Evolutionary conservation across 2,329 filamentous ascomycete genomes (phyloP).

Genomic region (Microsporum audouinii): DNA sequence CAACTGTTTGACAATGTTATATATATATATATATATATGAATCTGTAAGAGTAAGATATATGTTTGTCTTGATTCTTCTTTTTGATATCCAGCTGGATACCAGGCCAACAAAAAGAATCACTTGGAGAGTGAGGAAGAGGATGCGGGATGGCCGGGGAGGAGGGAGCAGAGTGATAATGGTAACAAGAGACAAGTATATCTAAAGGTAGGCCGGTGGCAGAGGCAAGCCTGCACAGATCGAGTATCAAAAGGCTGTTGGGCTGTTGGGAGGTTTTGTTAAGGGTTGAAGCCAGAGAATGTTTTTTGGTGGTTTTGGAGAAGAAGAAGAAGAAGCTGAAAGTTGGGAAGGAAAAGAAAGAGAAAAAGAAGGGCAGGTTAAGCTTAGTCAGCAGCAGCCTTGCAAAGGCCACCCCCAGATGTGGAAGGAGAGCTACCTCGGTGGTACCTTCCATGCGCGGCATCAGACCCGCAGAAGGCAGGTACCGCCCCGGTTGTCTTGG

Average conservation of each 20-base stretch:
- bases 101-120: not conserved
- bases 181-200: not conserved
- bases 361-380: not conserved
- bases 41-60: slow-evolving; percentile 12
- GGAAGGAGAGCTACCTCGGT: not conserved
- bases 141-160: not conserved
- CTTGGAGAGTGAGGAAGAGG: not conserved
- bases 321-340: slow-evolving; percentile 12
- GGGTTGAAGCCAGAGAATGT: not conserved
- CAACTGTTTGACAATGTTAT: not conserved
- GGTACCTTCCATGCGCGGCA: slow-evolving; percentile 5
- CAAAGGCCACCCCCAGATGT: not conserved
- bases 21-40: not conserved
- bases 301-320: slow-evolving; percentile 5
- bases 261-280: not conserved
- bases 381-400: not conserved
- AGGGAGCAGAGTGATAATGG: not conserved
- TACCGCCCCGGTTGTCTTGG: not conserved
- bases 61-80: not conserved
- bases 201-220: not conserved
- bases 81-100: not conserved
- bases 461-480: not conserved
- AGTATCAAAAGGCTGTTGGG: not conserved
- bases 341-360: slow-evolving; percentile 1
- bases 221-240: not conserved